Evolutionary conservation across 1,284 basidiomycete species (phyloP), one percentile per base, ranked within the genome.

Genomic region (Caloboletus inedulis): DNA sequence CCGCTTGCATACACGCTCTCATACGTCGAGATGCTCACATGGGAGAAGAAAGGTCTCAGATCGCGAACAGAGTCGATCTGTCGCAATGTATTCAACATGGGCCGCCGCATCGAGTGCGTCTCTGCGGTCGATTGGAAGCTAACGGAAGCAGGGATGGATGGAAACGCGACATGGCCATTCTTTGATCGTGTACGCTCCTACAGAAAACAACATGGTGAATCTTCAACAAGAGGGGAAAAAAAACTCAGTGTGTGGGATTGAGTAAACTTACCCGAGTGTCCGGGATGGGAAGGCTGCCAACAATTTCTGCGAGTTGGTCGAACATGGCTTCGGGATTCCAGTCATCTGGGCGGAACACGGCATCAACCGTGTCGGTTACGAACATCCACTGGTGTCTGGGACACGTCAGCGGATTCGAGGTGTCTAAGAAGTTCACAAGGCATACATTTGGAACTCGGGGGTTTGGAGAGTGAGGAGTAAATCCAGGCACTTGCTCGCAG

Each of bases 301-400:
- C 80, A 36, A 91, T 82, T 59, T 94, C 91, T n/a, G 92, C 85
- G 0, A 98, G 75, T 42, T 89, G 87, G 68, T 99, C 96, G 68
- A 98, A 81, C 72, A 98, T 84, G 2, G 93, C 89, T 57, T 91
- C 88, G 1, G 95, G 88, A 42, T 76, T 74, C 82, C 89, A 94
- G 41, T 85, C 78, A 58, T 94, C 87, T 0, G 91, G 87, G 8
- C 87, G 87, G 69, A 94, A 94, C 12, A 94, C 82, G 0, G 95
- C 94, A 64, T 99, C 97, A 6, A 95, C 91, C 0, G 96, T 98
- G 69, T 99, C 97, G 0, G 94, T 97, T 50, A 98, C 85, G 66
- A 99, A 99, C 62, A 98, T 90, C 96, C 97, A 99, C 77, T 99
- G 94, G 69, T 99, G 91, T 59, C 94, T 97, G 34, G 49, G 37